phyloP scores from a whole-genome alignment of 495 filamentous ascomycete species.

The Aspergillus panamensis region DNA sequence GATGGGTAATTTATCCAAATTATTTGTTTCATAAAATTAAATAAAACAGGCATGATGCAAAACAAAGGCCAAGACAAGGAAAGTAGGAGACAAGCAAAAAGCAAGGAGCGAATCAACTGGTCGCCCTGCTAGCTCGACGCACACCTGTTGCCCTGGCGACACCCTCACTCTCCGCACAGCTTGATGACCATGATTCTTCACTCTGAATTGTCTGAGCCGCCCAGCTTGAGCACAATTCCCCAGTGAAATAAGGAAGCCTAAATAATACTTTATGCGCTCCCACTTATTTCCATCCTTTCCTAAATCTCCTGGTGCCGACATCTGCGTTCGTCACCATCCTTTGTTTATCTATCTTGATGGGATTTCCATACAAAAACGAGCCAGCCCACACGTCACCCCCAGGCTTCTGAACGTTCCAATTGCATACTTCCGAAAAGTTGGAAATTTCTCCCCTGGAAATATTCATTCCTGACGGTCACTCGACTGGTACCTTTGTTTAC shows the following conservation, averaged over 20 bases:
- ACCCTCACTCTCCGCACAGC: slow-evolving; percentile 18
- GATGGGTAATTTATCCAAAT: neutral
- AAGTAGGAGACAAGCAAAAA: slow-evolving; percentile 2
- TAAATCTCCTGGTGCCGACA: neutral
- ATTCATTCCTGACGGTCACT: slow-evolving; percentile 9
- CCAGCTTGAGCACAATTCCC: slow-evolving; percentile 6
- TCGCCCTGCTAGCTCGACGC: slow-evolving; percentile 21
- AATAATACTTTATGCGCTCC: neutral
- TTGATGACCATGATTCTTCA: slow-evolving; percentile 12
- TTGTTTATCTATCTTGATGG: slow-evolving; percentile 4
- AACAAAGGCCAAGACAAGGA: neutral
- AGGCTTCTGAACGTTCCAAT: neutral
- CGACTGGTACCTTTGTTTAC: slow-evolving; percentile 10
- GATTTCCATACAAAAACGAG: slow-evolving; percentile 2
- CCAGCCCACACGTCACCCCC: neutral
- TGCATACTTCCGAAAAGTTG: slow-evolving; percentile 1
- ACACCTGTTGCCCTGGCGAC: slow-evolving; percentile 32
- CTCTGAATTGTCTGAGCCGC: slow-evolving; percentile 7
- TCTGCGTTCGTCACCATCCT: slow-evolving; percentile 2
- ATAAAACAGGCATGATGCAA: neutral
- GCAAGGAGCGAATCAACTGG: slow-evolving; percentile 16
- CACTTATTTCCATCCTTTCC: neutral
- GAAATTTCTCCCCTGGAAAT: neutral
- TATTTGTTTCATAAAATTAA: neutral
- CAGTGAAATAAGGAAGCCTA: neutral